These are phyloP conservation scores for Rhodamnia argentea DNA, from an alignment of 345 rosid genomes.

Conservation along the genomic window DNA sequence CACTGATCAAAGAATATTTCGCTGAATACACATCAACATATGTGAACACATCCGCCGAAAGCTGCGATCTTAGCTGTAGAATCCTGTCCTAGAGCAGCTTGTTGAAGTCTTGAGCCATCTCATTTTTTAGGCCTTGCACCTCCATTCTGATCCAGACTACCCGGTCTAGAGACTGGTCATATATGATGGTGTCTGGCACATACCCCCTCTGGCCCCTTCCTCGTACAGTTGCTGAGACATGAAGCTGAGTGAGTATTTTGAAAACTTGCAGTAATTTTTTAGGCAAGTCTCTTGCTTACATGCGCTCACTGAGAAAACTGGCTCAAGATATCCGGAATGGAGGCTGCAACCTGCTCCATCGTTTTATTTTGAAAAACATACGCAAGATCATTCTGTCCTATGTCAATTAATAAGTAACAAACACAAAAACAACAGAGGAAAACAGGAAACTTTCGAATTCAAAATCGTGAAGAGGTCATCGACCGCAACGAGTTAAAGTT, in stretches of 20 bases:
- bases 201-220: constrained; percentile 73
- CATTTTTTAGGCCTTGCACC: constrained; percentile 47
- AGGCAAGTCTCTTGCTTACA: constrained; percentile 11
- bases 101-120: constrained; percentile 53
- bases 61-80: constrained; percentile 24
- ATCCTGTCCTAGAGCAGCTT: constrained; percentile 40
- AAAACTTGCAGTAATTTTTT: not conserved
- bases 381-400: constrained; percentile 65
- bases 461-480: not conserved
- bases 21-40: constrained; percentile 61
- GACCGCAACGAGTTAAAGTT: not conserved
- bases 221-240: constrained; percentile 36
- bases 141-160: constrained; percentile 35
- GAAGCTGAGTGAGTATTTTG: not conserved
- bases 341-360: constrained; percentile 32
- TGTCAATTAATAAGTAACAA: constrained; percentile 5
- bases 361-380: constrained; percentile 35
- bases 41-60: constrained; percentile 33
- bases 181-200: constrained; percentile 35
- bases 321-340: constrained; percentile 40
- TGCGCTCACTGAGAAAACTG: constrained; percentile 37
- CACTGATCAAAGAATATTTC: constrained; percentile 37
- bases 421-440: not conserved
- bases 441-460: not conserved
- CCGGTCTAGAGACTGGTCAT: constrained; percentile 13